Conservation (phyloP, 2,329 filamentous ascomycete genomes). For the Trichoderma citrinoviride region DNA sequence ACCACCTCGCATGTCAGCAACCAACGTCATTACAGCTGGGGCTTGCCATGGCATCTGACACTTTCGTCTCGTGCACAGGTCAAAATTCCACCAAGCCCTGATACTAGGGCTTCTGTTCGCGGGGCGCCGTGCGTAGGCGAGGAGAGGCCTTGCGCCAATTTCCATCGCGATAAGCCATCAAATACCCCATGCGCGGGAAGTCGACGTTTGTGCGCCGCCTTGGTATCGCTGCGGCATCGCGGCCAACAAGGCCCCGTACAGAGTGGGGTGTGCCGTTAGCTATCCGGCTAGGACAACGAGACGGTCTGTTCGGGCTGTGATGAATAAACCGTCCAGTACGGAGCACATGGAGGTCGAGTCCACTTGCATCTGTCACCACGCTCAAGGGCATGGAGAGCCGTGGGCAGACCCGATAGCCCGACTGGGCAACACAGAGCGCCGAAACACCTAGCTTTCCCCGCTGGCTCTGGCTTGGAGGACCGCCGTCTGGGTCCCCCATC, state of each 20-base stretch:
- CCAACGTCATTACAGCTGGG: constrained; percentile 9
- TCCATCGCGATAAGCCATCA: constrained; percentile 15
- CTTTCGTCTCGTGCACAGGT: background rate
- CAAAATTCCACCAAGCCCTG: constrained; percentile 8
- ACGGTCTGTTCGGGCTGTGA: constrained; percentile 3
- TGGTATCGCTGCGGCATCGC: constrained; percentile 7
- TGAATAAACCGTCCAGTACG: constrained; percentile 16
- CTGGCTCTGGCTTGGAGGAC: background rate
- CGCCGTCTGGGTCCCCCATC: background rate
- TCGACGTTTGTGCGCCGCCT: constrained; percentile 6
- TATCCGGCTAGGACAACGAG: background rate
- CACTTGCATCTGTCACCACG: constrained; percentile 6
- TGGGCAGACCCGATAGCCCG: constrained; percentile 15
- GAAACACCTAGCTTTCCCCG: constrained; percentile 9
- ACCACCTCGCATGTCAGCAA: background rate
- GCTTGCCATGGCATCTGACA: background rate
- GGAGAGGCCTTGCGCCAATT: constrained; percentile 10
- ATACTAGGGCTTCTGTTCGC: constrained; percentile 16
- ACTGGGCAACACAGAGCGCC: constrained; percentile 7
- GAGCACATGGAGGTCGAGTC: constrained; percentile 9
- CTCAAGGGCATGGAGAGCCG: constrained; percentile 6
- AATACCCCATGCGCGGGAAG: background rate
- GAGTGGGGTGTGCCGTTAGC: constrained; percentile 17
- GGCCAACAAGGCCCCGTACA: background rate
- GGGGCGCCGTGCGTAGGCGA: constrained; percentile 3